Evolutionary conservation across 768 basidiomycete genomes (phyloP), one percentile per base, ranked within the genome.

Genomic region (Cystobasidium ongulense): DNA sequence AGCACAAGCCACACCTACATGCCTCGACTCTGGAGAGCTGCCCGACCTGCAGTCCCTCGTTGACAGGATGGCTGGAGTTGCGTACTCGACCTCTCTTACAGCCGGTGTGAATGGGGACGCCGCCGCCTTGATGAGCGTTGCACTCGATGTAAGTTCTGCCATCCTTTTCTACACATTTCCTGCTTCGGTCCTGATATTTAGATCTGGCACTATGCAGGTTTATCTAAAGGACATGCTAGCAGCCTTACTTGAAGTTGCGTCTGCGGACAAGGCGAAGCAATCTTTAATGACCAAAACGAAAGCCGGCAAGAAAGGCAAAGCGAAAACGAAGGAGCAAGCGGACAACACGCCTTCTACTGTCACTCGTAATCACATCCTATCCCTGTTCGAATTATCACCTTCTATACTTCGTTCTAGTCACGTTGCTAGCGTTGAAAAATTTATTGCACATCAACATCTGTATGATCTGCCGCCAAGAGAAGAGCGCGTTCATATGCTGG

Each of bases 51-150:
- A 71, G 25, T 36, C 33, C 1, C 50, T 71, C 8, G 33, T 25
- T 10, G 68, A 71, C 41, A 27, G 68, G 21, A 71, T 71, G 68
- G 41, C 68, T 36, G 68, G 53, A 4, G 29, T 71, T 15, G 68
- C 68, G 11, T 71, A 57, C 43, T 35, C 68, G 4, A 57, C 23
- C 21, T 10, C 50, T 23, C 25, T 59, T 4, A 31, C 29, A 17
- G 68, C 15, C 21, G 68, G 68, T 23, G 35, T 41, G 33, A 54
- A 71, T 27, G 35, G 35, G 4, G 35, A 71, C 7, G 68, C 54
- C 4, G 68, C 68, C 13, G 68, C 36, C 23, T 25, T 71, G 53
- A 54, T 43, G n/a, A 36, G 35, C 25, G 25, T 71, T 38, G 68
- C 68, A 15, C 39, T 71, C 11, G 53, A 71, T 27, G 68, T 71